Percentiles rank a stretch among this genome's conserved stretches.
phyloP scores from a whole-genome alignment of 2,329 filamentous ascomycete genomes.

The Fusarium sacchari region DNA sequence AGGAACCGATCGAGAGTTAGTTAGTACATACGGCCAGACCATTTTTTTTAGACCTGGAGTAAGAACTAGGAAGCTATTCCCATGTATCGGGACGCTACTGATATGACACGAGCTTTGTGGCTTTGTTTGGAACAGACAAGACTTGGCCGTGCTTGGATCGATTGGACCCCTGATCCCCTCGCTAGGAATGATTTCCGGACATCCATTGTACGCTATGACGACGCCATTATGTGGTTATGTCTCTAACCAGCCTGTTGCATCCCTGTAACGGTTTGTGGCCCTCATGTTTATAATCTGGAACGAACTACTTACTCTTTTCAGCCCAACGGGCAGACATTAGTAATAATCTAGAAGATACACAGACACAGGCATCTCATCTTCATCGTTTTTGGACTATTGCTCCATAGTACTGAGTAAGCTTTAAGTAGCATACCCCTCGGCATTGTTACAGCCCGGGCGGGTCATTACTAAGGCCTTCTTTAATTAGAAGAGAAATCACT shows the following conservation, averaged over 20 bases:
- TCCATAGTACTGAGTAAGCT: background rate
- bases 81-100: background rate
- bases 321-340: background rate
- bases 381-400: background rate
- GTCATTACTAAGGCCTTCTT: background rate
- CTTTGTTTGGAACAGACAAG: background rate
- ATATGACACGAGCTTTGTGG: background rate
- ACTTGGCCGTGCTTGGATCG: background rate
- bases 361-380: background rate
- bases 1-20: background rate
- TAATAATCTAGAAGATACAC: background rate
- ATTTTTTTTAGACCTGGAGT: background rate
- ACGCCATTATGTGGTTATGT: background rate
- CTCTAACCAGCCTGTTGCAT: background rate
- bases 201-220: background rate
- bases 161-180: background rate
- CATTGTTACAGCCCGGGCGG: background rate
- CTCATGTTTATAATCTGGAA: background rate
- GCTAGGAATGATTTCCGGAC: background rate
- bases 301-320: background rate
- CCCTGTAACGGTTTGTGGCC: background rate
- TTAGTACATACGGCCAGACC: background rate
- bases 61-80: background rate
- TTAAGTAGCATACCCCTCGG: background rate
- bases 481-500: background rate